Percentiles rank a stretch among this genome's conserved stretches.
Conservation (phyloP, 176 grass and related monocot genomes). For the Avena insularis region DNA sequence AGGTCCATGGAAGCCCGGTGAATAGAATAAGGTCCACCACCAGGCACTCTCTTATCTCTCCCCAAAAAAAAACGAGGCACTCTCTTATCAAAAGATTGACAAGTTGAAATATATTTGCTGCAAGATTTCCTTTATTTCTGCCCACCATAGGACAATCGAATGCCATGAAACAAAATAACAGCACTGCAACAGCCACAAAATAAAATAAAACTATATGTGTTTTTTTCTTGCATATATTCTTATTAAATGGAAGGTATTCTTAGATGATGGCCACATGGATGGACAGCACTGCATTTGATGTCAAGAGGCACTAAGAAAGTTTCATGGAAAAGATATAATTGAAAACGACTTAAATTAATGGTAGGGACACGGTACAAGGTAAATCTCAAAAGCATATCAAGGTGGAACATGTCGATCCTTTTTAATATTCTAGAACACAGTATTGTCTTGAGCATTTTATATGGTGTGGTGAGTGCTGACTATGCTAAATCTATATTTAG, state of each 20-base stretch:
- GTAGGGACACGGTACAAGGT: slow-evolving; percentile 38
- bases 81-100: neutral
- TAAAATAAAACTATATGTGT: neutral
- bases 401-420: slow-evolving; percentile 19
- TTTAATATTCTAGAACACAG: slow-evolving; percentile 22
- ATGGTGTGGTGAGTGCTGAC: neutral
- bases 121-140: neutral
- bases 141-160: neutral
- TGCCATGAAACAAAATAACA: neutral
- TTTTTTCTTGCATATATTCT: neutral
- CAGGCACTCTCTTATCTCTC: neutral
- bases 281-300: slow-evolving; percentile 35
- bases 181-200: neutral
- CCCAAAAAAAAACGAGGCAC: neutral
- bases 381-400: slow-evolving; percentile 47
- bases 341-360: slow-evolving; percentile 33
- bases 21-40: neutral
- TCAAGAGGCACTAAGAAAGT: slow-evolving; percentile 36
- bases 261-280: slow-evolving; percentile 41
- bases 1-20: neutral
- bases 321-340: slow-evolving; percentile 27
- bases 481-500: slow-evolving; percentile 15
- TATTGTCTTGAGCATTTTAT: slow-evolving; percentile 14
- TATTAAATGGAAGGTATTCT: slow-evolving; percentile 24
- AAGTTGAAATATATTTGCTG: neutral